These are phyloP conservation scores for Paraurostyla sp. DNA, from an alignment of 73 alveolate species.

Conservation along the genomic window DNA sequence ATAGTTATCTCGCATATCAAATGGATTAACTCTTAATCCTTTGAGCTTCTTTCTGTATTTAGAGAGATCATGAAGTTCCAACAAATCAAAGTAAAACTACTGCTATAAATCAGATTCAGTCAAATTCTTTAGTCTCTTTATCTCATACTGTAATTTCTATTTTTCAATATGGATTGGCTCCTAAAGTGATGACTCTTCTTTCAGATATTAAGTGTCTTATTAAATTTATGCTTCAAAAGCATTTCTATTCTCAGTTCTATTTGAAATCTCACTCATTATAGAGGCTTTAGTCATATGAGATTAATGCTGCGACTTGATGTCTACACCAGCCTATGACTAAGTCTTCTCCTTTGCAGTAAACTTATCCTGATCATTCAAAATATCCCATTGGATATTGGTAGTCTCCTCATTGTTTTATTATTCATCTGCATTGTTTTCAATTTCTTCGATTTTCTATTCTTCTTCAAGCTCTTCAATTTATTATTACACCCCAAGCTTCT, in stretches of 20 bases:
- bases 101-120: conserved; percentile 13
- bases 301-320: background rate
- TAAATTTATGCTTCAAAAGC: background rate
- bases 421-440: background rate
- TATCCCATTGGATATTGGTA: background rate
- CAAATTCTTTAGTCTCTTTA: background rate
- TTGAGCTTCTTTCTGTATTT: conserved; percentile 57
- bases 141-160: background rate
- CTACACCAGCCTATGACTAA: background rate
- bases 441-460: conserved; percentile 4
- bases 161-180: conserved; percentile 36
- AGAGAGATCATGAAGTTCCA: conserved; percentile 68
- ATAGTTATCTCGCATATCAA: conserved; percentile 72
- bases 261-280: background rate
- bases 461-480: background rate
- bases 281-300: background rate
- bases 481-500: too few relatives aligned
- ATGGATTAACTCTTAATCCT: conserved; percentile 67
- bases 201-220: background rate
- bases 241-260: background rate
- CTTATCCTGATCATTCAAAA: background rate
- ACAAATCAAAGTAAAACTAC: conserved; percentile 51
- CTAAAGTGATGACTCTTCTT: background rate
- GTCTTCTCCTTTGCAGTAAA: background rate
- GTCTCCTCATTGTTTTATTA: background rate